These are phyloP conservation scores for Alternaria sp. DNA, from an alignment of 2,329 filamentous ascomycete species.

Conservation along the genomic window DNA sequence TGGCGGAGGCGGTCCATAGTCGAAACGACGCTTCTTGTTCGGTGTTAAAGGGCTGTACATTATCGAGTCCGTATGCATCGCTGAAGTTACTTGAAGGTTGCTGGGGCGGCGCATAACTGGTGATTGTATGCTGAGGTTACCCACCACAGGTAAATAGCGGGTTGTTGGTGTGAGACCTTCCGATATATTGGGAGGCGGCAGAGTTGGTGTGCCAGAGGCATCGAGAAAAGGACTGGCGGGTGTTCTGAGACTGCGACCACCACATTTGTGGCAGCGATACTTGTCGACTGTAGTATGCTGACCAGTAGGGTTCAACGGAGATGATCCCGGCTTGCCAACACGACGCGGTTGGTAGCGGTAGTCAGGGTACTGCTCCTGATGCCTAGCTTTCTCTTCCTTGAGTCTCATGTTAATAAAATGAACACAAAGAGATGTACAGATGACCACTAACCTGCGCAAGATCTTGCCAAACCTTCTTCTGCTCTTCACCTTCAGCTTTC, in stretches of 20 bases:
- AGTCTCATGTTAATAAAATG: conserved; percentile 25
- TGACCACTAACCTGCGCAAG: conserved; percentile 73
- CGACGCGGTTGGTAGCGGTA: conserved; percentile 91
- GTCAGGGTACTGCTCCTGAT: conserved; percentile 88
- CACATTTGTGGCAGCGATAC: conserved; percentile 72
- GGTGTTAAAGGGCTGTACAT: conserved; percentile 47
- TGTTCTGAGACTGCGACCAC: conserved; percentile 71
- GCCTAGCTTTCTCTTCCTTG: conserved; percentile 85
- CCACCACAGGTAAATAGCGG: conserved; percentile 48
- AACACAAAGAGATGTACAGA: neutral
- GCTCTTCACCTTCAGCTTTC: conserved; percentile 76
- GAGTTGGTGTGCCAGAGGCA: conserved; percentile 51
- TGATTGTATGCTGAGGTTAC: conserved; percentile 53
- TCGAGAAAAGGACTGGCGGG: conserved; percentile 66
- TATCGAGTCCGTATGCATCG: conserved; percentile 32
- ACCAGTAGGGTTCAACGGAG: conserved; percentile 42
- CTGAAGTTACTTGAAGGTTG: conserved; percentile 37
- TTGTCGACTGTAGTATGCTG: conserved; percentile 53
- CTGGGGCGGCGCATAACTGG: conserved; percentile 41
- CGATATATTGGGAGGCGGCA: conserved; percentile 49
- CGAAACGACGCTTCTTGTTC: conserved; percentile 47
- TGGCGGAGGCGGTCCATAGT: conserved; percentile 49
- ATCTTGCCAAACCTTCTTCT: conserved; percentile 86
- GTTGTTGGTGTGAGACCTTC: conserved; percentile 45
- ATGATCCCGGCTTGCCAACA: conserved; percentile 51